A percentile compares a stretch with the other conserved stretches of the same genome.
These are phyloP conservation scores for Omphalotus guepiniiformis DNA, from an alignment of 768 basidiomycete species.

Conservation along the genomic window DNA sequence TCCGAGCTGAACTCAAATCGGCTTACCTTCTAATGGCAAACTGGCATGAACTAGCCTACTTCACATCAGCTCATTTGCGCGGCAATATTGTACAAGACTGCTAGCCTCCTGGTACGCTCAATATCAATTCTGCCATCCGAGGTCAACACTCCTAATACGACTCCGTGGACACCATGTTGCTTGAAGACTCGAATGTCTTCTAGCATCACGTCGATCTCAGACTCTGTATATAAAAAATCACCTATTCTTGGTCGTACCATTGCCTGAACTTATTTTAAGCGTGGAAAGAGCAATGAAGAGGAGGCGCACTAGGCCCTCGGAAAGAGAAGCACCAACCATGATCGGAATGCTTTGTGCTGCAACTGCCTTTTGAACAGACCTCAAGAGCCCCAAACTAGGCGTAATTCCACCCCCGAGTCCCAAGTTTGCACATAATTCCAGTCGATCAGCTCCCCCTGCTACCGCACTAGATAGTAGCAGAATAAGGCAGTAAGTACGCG, in stretches of 20 bases:
- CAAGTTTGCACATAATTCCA: constrained; percentile 74
- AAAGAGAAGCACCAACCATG: constrained; percentile 48
- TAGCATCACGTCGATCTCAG: constrained; percentile 68
- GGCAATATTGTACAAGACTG: constrained; percentile 7
- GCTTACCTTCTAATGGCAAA: constrained; percentile 16
- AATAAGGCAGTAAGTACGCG: constrained; percentile 4
- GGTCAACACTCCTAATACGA: constrained; percentile 65
- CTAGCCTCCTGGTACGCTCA: constrained; percentile 50
- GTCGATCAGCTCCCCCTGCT: constrained; percentile 65
- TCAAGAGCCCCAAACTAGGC: constrained; percentile 72
- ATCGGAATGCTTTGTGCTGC: constrained; percentile 38
- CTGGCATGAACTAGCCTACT: constrained; percentile 18
- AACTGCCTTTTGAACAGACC: constrained; percentile 41
- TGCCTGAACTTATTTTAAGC: no score
- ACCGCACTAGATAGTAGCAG: constrained; percentile 46
- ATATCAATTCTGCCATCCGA: constrained; percentile 57
- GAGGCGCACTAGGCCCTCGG: constrained; percentile 1
- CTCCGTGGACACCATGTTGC: constrained; percentile 50
- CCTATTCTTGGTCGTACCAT: constrained; percentile 81
- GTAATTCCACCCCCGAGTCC: constrained; percentile 78
- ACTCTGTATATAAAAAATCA: constrained; percentile 69
- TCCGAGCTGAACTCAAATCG: neutral
- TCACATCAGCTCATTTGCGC: neutral
- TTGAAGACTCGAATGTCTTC: constrained; percentile 68
- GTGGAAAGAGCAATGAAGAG: constrained; percentile 7